Evolutionary conservation across 257 asterid species (phyloP), one percentile per base, ranked within the genome.

Genomic region (Jacaranda copaia): DNA sequence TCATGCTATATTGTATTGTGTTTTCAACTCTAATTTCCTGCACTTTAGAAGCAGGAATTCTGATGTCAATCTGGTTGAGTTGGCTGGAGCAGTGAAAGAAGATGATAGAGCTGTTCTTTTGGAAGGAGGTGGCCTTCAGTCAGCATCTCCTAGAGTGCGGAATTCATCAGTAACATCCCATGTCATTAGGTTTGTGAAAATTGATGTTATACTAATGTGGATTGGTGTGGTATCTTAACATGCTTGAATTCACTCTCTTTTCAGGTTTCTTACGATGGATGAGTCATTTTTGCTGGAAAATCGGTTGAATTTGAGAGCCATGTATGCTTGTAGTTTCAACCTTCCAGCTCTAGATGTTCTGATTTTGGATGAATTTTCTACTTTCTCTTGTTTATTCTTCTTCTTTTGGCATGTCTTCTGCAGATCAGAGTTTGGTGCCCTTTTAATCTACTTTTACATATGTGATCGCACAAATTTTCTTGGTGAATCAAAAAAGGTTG

Each of bases 351-450:
- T 70, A 35, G 68, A 20, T 56, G 57, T 68, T 79, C 52, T 51
- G 64, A 61, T 72, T 68, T 53, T 25, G n/a, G 61, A 40, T 49
- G 39, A 6, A 8, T 5, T 12, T 46, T 84, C 77, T 36, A 14
- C 35, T 56, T 68, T 74, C 68, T 75, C 58, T 36, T 45, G 42
- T 70, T 76, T 20, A 38, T 6, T 58, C 51, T 55, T 70, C 40
- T 61, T 43, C 36, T 57, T 72, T 77, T 79, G 62, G 76, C 63
- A 67, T 79, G 5, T 81, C 59, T 46, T 60, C 7, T 84, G 79
- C 88, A 94, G 98, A 64, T 89, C 98, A 72, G 98, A 92, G 87
- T 86, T 92, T 82, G 97, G 98, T 64, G 93, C 89, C 80, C 87
- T 94, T 82, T 79, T 94, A 80, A 72, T 87, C 79, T 92, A 94